These are phyloP conservation scores for Beauveria scarabaeidicola DNA, from an alignment of 2,329 filamentous ascomycete genomes.

Conservation along the genomic window DNA sequence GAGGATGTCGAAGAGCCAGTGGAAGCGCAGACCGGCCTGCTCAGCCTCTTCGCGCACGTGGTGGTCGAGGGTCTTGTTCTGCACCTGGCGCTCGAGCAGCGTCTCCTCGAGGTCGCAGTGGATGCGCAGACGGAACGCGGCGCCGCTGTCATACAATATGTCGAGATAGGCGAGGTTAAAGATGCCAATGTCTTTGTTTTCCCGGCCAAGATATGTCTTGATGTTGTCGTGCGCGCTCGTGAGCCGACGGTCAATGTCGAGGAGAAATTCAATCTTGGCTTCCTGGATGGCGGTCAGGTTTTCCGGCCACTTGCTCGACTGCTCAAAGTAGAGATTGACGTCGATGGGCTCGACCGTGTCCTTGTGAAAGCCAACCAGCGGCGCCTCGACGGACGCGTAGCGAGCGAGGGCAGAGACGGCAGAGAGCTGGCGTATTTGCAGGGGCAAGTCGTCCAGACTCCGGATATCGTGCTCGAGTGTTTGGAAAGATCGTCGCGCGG, in stretches of 20 bases:
- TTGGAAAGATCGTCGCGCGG: constrained; percentile 60
- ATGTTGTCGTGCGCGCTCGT: constrained; percentile 51
- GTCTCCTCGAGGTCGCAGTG: constrained; percentile 81
- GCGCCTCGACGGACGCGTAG: constrained; percentile 53
- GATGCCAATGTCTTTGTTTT: constrained; percentile 60
- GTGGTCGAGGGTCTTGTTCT: constrained; percentile 60
- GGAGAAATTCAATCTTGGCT: constrained; percentile 83
- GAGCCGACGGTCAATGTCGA: constrained; percentile 67
- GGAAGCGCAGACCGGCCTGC: constrained; percentile 60
- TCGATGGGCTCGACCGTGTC: constrained; percentile 53
- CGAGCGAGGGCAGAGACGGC: constrained; percentile 65
- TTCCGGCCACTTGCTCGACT: constrained; percentile 88
- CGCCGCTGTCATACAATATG: constrained; percentile 61
- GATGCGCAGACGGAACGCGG: constrained; percentile 76
- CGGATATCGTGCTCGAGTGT: constrained; percentile 70
- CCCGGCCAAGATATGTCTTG: constrained; percentile 66
- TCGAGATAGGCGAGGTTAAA: constrained; percentile 80
- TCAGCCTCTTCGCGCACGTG: constrained; percentile 61
- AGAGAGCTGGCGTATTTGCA: constrained; percentile 76
- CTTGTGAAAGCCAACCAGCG: constrained; percentile 34
- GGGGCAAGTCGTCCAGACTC: constrained; percentile 69
- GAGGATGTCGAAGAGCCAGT: constrained; percentile 60
- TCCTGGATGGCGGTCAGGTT: constrained; percentile 84
- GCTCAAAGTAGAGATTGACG: constrained; percentile 83
- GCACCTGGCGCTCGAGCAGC: constrained; percentile 69